Evolutionary conservation across 2,329 filamentous ascomycete genomes (phyloP), one percentile per base, ranked within the genome.

Genomic region (Chaetomium globosum): DNA sequence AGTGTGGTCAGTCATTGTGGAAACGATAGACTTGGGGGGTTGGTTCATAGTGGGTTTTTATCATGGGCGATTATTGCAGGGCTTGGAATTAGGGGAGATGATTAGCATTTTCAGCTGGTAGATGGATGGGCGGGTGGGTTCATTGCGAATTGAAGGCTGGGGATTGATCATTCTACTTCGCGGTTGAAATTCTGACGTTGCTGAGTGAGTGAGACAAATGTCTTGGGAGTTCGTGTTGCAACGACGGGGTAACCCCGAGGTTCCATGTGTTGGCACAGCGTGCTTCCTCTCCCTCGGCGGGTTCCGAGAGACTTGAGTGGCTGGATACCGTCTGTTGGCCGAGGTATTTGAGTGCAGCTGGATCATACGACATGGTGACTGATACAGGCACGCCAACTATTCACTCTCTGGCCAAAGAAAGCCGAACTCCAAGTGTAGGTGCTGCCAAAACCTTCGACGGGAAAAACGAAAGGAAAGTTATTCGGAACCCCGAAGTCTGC

Each of bases 1-100:
- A 31, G 26, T 53, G 51, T 10, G 51, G 16, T 53, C 28, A 28
- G 2, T 53, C 51, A 30, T 28, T n/a, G 51, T 31, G 51, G 16
- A 19, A 19, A n/a, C 39, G 51, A 53, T 53, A 53, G 51, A 53
- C 51, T 48, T 23, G 46, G 46, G 39, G 43, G 43, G 43, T 36
- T 36, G 33, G 33, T 36, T 46, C 43, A 46, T 6, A 46, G 46
- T 48, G 46, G 21, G 23, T 48, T 21, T 19, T 43, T 43, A 21
- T 48, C 16, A 16, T 21, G 46, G 46, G 46, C 46, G 46, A 23
- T 23, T 48, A 48, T 23, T 48, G 46, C 46, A 23, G 46, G 43
- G 10, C 5, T 48, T 48, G 46, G 7, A n/a, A 23, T 9, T 6
- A n/a, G n/a, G n/a, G 46, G 46, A 48, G 46, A 48, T 19, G 4